phyloP scores from a whole-genome alignment of 2,329 filamentous ascomycete species.

The Pseudohalonectria lignicola region DNA sequence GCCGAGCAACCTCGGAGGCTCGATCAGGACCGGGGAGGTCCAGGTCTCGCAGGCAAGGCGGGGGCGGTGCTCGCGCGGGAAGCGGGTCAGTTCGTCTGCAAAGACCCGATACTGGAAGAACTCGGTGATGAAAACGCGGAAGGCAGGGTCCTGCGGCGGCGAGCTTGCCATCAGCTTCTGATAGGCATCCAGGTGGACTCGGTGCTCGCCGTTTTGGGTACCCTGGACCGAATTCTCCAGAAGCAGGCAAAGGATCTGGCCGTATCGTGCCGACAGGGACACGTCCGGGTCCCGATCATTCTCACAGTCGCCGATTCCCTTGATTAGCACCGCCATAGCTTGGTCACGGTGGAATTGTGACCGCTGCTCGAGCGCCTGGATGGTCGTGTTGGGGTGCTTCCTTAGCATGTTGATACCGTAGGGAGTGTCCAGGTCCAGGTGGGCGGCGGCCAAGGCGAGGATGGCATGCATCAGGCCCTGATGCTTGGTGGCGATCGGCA shows the following conservation, averaged over 20 bases:
- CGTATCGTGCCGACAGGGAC: slow-evolving; percentile 43
- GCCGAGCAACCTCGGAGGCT: slow-evolving; percentile 55
- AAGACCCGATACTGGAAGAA: slow-evolving; percentile 79
- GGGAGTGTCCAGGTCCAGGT: slow-evolving; percentile 50
- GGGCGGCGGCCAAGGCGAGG: slow-evolving; percentile 70
- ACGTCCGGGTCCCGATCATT: slow-evolving; percentile 31
- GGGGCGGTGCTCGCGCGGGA: slow-evolving; percentile 24
- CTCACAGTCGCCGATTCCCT: slow-evolving; percentile 15
- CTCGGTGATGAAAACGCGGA: slow-evolving; percentile 53
- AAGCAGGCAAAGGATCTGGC: slow-evolving; percentile 52
- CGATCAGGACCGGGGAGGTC: slow-evolving; percentile 27
- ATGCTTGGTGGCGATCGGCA: slow-evolving; percentile 72
- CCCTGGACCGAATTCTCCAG: slow-evolving; percentile 48
- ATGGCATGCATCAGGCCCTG: slow-evolving; percentile 84
- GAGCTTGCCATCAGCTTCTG: slow-evolving; percentile 55
- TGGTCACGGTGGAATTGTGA: slow-evolving; percentile 45
- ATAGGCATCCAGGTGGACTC: slow-evolving; percentile 69
- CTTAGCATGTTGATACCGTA: slow-evolving; percentile 42
- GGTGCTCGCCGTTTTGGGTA: slow-evolving; percentile 54
- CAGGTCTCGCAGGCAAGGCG: slow-evolving; percentile 32
- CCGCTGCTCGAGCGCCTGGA: slow-evolving; percentile 34
- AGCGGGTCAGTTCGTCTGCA: slow-evolving; percentile 49
- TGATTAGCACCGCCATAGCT: slow-evolving; percentile 28
- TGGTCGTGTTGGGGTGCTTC: slow-evolving; percentile 34
- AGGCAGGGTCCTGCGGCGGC: slow-evolving; percentile 53